Percentiles rank a stretch among this genome's conserved stretches.
Conservation (phyloP, 1,284 basidiomycete species). For the Phellinidium pouzarii region DNA sequence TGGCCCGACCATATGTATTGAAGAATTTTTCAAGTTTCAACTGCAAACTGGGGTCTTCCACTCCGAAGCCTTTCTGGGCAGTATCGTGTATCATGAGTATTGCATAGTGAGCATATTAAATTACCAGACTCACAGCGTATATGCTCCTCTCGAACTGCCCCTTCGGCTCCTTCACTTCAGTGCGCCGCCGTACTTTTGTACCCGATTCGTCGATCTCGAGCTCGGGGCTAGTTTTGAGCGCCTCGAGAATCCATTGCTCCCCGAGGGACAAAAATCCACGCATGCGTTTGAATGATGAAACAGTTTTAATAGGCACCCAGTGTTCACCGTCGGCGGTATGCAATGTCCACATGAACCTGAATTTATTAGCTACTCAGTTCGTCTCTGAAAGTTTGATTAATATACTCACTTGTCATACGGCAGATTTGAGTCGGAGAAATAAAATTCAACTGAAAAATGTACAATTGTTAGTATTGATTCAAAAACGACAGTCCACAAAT, state of each 20-base stretch:
- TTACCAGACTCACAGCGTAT: slow-evolving; percentile 65
- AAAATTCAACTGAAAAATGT: slow-evolving; percentile 78
- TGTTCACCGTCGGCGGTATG: slow-evolving; percentile 75
- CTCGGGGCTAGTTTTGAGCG: slow-evolving; percentile 54
- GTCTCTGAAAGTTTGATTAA: not conserved
- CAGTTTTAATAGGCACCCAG: slow-evolving; percentile 86
- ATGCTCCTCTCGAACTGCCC: slow-evolving; percentile 74
- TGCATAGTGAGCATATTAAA: not conserved
- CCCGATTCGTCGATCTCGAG: slow-evolving; percentile 76
- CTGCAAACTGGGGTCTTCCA: slow-evolving; percentile 69
- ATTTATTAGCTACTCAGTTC: not conserved
- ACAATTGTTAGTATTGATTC: slow-evolving; percentile 13
- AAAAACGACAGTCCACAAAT: not conserved
- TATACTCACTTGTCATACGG: slow-evolving; percentile 81
- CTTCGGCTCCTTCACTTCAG: slow-evolving; percentile 67
- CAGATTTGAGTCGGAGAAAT: slow-evolving; percentile 94
- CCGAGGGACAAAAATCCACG: slow-evolving; percentile 60
- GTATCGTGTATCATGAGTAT: not conserved
- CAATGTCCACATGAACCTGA: slow-evolving; percentile 93
- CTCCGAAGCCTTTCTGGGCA: slow-evolving; percentile 82
- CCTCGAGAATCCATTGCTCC: slow-evolving; percentile 57
- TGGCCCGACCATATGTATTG: slow-evolving; percentile 73
- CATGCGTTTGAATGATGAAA: slow-evolving; percentile 97
- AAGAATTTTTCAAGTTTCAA: slow-evolving; percentile 80
- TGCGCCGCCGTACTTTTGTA: slow-evolving; percentile 66